These are phyloP conservation scores for Bretschneidera sinensis DNA, from an alignment of 345 rosid species.

Conservation along the genomic window DNA sequence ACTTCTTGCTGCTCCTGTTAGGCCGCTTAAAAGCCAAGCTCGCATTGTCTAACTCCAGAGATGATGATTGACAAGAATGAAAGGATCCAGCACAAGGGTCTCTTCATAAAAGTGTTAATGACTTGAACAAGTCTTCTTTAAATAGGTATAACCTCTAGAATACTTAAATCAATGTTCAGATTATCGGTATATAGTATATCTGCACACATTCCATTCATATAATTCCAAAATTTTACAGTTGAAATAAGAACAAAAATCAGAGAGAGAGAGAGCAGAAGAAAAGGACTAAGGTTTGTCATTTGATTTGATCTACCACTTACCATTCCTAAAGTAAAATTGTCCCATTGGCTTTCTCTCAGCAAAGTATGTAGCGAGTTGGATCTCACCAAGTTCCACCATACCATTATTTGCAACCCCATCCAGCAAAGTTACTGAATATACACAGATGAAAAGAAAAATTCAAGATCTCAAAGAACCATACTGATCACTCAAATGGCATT, in stretches of 20 bases:
- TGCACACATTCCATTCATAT: background rate
- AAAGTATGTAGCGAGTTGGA: slow-evolving; percentile 60
- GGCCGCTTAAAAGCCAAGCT: too few species aligned
- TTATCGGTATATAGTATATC: background rate
- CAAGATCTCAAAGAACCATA: slow-evolving; percentile 3
- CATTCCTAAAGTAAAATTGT: slow-evolving; percentile 61
- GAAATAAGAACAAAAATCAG: too few species aligned
- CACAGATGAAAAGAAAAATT: slow-evolving; percentile 2
- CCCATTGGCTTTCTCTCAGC: slow-evolving; percentile 84
- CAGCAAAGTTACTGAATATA: slow-evolving; percentile 55
- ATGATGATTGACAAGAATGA: too few species aligned
- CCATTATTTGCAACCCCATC: slow-evolving; percentile 77
- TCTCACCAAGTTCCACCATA: slow-evolving; percentile 72
- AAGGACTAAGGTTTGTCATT: slow-evolving; percentile 1
- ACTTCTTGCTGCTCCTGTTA: too few species aligned
- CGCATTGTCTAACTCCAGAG: too few species aligned
- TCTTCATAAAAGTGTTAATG: too few species aligned
- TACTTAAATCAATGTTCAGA: too few species aligned
- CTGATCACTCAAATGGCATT: slow-evolving; percentile 3
- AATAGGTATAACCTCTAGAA: too few species aligned
- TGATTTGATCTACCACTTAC: slow-evolving; percentile 30
- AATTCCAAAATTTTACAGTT: background rate
- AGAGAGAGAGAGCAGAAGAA: background rate
- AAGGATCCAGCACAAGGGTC: too few species aligned
- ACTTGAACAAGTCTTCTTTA: too few species aligned